These are phyloP conservation scores for Grigorovia transvaalensis DNA, from an alignment of 805 yeast species.

Conservation along the genomic window DNA sequence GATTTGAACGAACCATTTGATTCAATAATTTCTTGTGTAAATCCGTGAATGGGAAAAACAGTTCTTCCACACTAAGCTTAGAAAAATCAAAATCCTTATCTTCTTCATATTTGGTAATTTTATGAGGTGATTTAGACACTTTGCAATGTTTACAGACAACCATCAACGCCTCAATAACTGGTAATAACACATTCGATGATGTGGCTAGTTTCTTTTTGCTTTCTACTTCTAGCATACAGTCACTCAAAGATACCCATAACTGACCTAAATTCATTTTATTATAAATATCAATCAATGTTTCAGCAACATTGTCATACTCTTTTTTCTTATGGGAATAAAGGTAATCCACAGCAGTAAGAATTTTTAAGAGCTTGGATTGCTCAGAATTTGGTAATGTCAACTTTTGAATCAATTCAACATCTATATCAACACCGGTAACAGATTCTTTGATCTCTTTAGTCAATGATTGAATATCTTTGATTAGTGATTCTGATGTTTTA, in stretches of 20 bases:
- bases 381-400: slow-evolving; percentile 76
- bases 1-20: slow-evolving; percentile 83
- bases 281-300: slow-evolving; percentile 50
- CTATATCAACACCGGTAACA: slow-evolving; percentile 36
- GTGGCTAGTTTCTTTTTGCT: slow-evolving; percentile 45
- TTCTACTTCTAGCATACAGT: slow-evolving; percentile 54
- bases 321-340: slow-evolving; percentile 41
- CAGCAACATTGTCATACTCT: slow-evolving; percentile 24
- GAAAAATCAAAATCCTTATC: slow-evolving; percentile 55
- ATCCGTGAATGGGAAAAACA: slow-evolving; percentile 80
- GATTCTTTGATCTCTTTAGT: slow-evolving; percentile 34
- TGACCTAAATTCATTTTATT: slow-evolving; percentile 59
- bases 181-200: slow-evolving; percentile 71
- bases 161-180: slow-evolving; percentile 85
- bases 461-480: slow-evolving; percentile 44
- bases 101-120: slow-evolving; percentile 42
- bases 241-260: slow-evolving; percentile 79
- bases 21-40: slow-evolving; percentile 80
- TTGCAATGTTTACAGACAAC: slow-evolving; percentile 80
- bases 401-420: slow-evolving; percentile 45
- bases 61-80: slow-evolving; percentile 62
- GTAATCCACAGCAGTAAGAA: slow-evolving; percentile 80
- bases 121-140: slow-evolving; percentile 41
- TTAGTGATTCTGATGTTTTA: slow-evolving; percentile 42
- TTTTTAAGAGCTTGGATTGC: slow-evolving; percentile 79